These are phyloP conservation scores for Penicillium mononematosum DNA, from an alignment of 495 filamentous ascomycete genomes.

Conservation along the genomic window DNA sequence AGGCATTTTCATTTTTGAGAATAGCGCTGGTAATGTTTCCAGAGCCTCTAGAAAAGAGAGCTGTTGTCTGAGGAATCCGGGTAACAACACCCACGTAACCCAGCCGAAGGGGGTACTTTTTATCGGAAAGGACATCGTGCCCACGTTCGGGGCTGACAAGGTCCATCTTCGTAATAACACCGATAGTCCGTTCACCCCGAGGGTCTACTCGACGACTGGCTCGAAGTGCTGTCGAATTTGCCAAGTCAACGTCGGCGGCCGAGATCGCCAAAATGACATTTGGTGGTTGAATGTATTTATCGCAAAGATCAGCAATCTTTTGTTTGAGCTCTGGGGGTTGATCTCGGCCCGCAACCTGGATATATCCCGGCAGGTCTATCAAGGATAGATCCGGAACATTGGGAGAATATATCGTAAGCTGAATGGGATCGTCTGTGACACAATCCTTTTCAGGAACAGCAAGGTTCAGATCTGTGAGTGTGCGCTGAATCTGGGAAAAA, in stretches of 20 bases:
- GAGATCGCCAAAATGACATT: slow-evolving; percentile 98
- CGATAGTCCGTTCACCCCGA: slow-evolving; percentile 91
- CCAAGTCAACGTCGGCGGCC: slow-evolving; percentile 93
- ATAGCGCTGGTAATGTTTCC: slow-evolving; percentile 80
- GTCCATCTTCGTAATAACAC: slow-evolving; percentile 99
- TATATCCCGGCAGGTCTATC: slow-evolving; percentile 96
- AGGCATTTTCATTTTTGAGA: slow-evolving; percentile 82
- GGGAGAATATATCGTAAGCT: slow-evolving; percentile 90
- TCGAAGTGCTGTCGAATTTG: slow-evolving; percentile 90
- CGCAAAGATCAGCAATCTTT: slow-evolving; percentile 94
- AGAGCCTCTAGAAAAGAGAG: slow-evolving; percentile 81
- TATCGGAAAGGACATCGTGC: slow-evolving; percentile 72
- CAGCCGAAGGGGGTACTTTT: slow-evolving; percentile 89
- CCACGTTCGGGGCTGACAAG: slow-evolving; percentile 85
- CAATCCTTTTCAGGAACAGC: slow-evolving; percentile 88
- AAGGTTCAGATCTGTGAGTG: slow-evolving; percentile 90
- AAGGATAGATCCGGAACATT: slow-evolving; percentile 94
- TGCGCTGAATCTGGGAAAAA: slow-evolving; percentile 89
- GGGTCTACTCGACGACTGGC: slow-evolving; percentile 92
- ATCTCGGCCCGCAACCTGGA: slow-evolving; percentile 87
- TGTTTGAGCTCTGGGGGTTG: slow-evolving; percentile 90
- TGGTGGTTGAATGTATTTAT: slow-evolving; percentile 95
- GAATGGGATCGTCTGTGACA: slow-evolving; percentile 95
- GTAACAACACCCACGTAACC: slow-evolving; percentile 98
- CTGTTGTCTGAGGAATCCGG: slow-evolving; percentile 68